Evolutionary conservation across 1,284 basidiomycete species (phyloP).

Genomic region (Coniferiporia sulphurascens): DNA sequence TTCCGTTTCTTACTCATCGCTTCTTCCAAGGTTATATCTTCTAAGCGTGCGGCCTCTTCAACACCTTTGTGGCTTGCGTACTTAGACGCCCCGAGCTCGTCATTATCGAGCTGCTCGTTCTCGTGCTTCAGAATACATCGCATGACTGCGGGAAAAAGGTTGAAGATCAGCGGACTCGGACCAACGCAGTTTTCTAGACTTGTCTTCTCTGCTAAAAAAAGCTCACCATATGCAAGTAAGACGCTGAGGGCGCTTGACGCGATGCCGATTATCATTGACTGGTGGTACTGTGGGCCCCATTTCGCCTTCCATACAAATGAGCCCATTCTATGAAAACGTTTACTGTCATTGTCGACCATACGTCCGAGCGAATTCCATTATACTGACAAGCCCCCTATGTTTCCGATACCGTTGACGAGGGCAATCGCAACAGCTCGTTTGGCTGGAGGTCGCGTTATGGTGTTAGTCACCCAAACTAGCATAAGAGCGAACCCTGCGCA

Average conservation of each 20-base stretch:
- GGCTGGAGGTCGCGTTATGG: slow-evolving; percentile 60
- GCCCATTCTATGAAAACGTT: slow-evolving; percentile 27
- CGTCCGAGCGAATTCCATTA: slow-evolving; percentile 13
- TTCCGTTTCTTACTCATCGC: slow-evolving; percentile 34
- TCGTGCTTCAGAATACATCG: slow-evolving; percentile 31
- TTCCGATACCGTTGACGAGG: slow-evolving; percentile 38
- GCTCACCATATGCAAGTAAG: slow-evolving; percentile 27
- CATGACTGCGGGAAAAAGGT: slow-evolving; percentile 27
- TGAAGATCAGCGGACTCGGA: too few relatives aligned
- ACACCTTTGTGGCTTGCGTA: slow-evolving; percentile 31
- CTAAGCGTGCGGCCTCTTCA: slow-evolving; percentile 34
- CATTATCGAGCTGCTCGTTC: slow-evolving; percentile 33
- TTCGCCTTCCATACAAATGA: slow-evolving; percentile 36
- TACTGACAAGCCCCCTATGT: slow-evolving; percentile 34
- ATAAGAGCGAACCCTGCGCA: slow-evolving; percentile 43
- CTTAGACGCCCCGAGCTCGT: slow-evolving; percentile 30
- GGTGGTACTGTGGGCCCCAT: slow-evolving; percentile 37
- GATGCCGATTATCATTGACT: slow-evolving; percentile 35
- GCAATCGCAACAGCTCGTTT: slow-evolving; percentile 47
- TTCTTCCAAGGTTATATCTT: slow-evolving; percentile 35
- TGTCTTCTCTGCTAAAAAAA: too few relatives aligned
- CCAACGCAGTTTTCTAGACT: too few relatives aligned
- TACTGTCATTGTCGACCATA: neutral
- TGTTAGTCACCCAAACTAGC: slow-evolving; percentile 59
- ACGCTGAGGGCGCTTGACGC: slow-evolving; percentile 27